A percentile compares a stretch with the other conserved stretches of the same genome.
Evolutionary conservation across 2,329 filamentous ascomycete genomes (phyloP).

Genomic region (Lachnellula occidentalis): DNA sequence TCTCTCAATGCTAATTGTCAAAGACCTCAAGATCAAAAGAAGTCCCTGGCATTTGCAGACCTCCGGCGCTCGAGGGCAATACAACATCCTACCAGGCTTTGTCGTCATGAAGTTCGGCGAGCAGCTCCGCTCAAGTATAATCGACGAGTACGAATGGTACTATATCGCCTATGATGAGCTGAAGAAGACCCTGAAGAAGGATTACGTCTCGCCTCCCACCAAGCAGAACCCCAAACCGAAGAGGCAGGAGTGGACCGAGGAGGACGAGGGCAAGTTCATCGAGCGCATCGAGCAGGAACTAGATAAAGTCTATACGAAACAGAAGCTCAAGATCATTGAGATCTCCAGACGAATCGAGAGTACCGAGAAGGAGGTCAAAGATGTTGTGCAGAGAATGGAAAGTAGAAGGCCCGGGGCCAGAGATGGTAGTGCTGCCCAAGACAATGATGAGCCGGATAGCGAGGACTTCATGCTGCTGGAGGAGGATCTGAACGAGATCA

Average conservation of each 20-base stretch:
- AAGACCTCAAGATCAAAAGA: constrained; percentile 22
- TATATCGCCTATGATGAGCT: constrained; percentile 97
- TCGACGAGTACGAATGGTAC: constrained; percentile 96
- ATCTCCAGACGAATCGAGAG: constrained; percentile 85
- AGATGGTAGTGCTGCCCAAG: constrained; percentile 24
- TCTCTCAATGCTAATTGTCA: constrained; percentile 21
- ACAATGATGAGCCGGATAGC: constrained; percentile 61
- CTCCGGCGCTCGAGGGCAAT: constrained; percentile 9
- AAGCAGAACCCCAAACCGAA: constrained; percentile 42
- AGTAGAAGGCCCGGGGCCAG: constrained; percentile 46
- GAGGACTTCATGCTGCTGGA: constrained; percentile 93
- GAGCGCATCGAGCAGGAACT: constrained; percentile 82
- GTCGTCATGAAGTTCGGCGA: constrained; percentile 84
- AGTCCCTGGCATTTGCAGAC: constrained; percentile 13
- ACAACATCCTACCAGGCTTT: constrained; percentile 39
- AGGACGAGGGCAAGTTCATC: constrained; percentile 87
- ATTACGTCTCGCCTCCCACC: constrained; percentile 50
- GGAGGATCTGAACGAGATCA: constrained; percentile 93
- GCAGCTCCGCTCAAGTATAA: constrained; percentile 90
- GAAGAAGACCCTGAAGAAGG: constrained; percentile 77
- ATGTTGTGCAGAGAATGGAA: constrained; percentile 73
- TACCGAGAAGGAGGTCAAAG: constrained; percentile 82
- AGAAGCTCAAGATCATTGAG: constrained; percentile 94
- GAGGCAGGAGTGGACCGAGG: constrained; percentile 74
- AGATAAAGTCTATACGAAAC: constrained; percentile 96